Evolutionary conservation across 345 rosid species (phyloP).

Genomic region (Crucihimalaya himalaica): DNA sequence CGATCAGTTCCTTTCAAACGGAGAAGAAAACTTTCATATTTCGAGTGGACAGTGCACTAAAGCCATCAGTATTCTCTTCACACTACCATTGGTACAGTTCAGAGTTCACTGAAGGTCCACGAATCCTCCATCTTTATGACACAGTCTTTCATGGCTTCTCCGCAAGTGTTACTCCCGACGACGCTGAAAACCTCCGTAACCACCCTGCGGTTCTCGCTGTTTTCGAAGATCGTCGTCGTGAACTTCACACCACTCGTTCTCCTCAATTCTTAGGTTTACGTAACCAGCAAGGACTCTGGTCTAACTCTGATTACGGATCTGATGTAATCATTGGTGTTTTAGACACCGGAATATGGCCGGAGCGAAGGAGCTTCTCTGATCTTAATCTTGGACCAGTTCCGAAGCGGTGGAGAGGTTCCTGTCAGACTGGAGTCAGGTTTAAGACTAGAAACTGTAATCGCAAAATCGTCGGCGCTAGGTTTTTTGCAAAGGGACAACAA

Average conservation of each 20-base stretch:
- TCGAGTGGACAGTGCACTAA: conserved; percentile 55
- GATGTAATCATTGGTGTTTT: conserved; percentile 72
- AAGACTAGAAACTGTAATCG: conserved; percentile 49
- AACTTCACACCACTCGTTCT: conserved; percentile 78
- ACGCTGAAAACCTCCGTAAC: conserved; percentile 47
- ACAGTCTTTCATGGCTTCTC: conserved; percentile 93
- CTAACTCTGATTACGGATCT: conserved; percentile 74
- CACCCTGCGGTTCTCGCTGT: conserved; percentile 68
- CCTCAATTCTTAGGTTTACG: conserved; percentile 84
- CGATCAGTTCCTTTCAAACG: conserved; percentile 1
- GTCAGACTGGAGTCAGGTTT: conserved; percentile 54
- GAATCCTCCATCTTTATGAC: conserved; percentile 75
- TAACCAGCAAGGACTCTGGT: conserved; percentile 78
- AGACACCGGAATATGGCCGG: conserved; percentile 82
- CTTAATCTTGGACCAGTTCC: conserved; percentile 71
- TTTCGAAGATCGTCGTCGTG: conserved; percentile 62
- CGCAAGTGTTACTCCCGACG: conserved; percentile 49
- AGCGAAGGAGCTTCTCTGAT: conserved; percentile 72
- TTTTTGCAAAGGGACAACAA: conserved; percentile 66
- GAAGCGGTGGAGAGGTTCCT: conserved; percentile 68
- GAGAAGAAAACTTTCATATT: conserved; percentile 59
- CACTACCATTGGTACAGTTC: conserved; percentile 77
- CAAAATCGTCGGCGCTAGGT: conserved; percentile 68
- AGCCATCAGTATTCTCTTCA: conserved; percentile 71
- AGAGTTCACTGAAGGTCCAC: conserved; percentile 58